Base-by-base conservation (phyloP, 2,329 filamentous ascomycete genomes). In the Cladobotryum protrusum region DNA sequence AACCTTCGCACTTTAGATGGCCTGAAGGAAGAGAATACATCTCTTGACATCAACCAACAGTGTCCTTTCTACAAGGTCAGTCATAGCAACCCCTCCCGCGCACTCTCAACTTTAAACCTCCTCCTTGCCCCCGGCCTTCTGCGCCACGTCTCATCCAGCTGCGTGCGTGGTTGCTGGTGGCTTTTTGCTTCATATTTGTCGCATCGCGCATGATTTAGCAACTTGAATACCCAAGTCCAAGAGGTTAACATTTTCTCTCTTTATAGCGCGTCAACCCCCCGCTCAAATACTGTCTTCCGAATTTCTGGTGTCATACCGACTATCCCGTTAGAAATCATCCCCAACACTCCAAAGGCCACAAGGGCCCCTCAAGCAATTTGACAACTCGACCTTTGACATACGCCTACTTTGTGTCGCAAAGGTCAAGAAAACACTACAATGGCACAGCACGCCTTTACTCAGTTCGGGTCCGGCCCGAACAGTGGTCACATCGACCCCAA, bases 401-500 rank as follows among this genome's bases (percentile, higher is more conserved):
- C 19, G 41, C 18, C 34, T 43, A 32, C 17, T 36, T 29, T 45
- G 45, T 15, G 41, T 41, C 29, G 40, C 36, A 32, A 24, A 19
- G 41, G 36, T n/a, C 14, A 20, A 33, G 42, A 43, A 13, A 43
- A 13, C 24, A 50, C 56, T 52, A 59, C 59, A 53, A 81, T 81
- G 77, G 74, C 77, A 58, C 76, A 79, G 48, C 76, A 79, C 69
- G 68, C 70, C 59, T 82, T 80, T 66, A 71, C 71, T 62, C 76
- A 78, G 57, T 81, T 81, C 62, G 72, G 71, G 58, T 75, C 75
- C 56, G 69, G 71, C 60, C 76, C 78, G 56, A 76, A 75, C 56
- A 74, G 72, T 52, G 72, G 77, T 44, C 79, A 79, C 62, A 85
- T 96, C 62, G 88, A 96, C 63, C 92, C 92, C 11, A 92, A 88